Conservation (phyloP, 805 yeast species). For the Saccharomycopsis guyanensis region DNA sequence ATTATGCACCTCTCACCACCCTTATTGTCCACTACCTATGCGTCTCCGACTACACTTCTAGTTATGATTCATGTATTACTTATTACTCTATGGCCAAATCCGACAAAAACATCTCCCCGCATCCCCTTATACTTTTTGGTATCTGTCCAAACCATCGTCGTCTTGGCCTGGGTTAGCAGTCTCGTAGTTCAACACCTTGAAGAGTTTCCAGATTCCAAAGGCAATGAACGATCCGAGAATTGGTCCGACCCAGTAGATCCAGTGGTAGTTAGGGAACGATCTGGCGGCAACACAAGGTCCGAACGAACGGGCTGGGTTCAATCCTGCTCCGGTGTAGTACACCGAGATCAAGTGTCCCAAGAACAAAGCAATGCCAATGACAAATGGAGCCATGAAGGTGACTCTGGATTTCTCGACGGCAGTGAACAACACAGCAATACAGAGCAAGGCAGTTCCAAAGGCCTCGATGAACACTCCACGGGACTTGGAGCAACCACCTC, state of each 20-base stretch:
- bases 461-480: constrained; percentile 80
- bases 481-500: constrained; percentile 61
- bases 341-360: constrained; percentile 76
- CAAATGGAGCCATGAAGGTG: constrained; percentile 73
- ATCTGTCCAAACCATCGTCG: constrained; percentile 34
- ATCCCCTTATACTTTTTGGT: no score
- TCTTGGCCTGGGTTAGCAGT: constrained; percentile 66
- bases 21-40: no score
- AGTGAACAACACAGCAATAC: constrained; percentile 69
- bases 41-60: no score
- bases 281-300: constrained; percentile 74
- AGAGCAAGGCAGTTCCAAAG: constrained; percentile 66
- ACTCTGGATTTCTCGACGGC: constrained; percentile 79
- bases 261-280: constrained; percentile 74
- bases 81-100: no score
- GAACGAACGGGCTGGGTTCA: constrained; percentile 83
- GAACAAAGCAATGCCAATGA: constrained; percentile 75
- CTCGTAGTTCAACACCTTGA: constrained; percentile 61
- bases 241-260: constrained; percentile 95
- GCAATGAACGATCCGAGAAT: constrained; percentile 62
- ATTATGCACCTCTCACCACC: no score
- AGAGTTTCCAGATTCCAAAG: constrained; percentile 55
- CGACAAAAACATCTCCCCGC: no score
- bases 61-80: no score
- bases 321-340: constrained; percentile 84